These are phyloP conservation scores for Dactylonectria macrodidyma DNA, from an alignment of 2,329 filamentous ascomycete species.

Conservation along the genomic window DNA sequence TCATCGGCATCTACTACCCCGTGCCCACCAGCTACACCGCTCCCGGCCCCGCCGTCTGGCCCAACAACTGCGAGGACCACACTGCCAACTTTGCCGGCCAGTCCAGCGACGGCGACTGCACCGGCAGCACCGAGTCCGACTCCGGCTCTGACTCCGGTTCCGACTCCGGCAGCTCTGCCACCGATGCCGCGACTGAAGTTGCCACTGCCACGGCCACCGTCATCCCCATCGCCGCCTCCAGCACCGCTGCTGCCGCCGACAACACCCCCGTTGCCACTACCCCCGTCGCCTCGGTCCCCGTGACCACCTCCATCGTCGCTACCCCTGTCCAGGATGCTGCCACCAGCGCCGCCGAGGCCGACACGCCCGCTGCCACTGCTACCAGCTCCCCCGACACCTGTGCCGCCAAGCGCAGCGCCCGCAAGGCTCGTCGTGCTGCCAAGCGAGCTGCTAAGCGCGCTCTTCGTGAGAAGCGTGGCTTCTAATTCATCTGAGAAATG, in stretches of 20 bases:
- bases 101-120: constrained; percentile 55
- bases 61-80: constrained; percentile 54
- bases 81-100: constrained; percentile 54
- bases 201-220: constrained; percentile 34
- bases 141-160: constrained; percentile 37
- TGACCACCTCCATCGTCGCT: constrained; percentile 10
- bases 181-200: constrained; percentile 13
- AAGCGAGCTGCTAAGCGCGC: constrained; percentile 31
- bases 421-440: constrained; percentile 34
- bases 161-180: constrained; percentile 26
- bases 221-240: constrained; percentile 29
- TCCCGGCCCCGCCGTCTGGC: constrained; percentile 53
- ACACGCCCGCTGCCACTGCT: constrained; percentile 26
- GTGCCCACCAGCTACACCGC: constrained; percentile 51
- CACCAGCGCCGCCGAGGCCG: constrained; percentile 19
- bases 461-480: neutral
- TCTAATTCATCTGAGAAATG: constrained; percentile 12
- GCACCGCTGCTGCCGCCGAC: constrained; percentile 26
- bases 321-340: constrained; percentile 18
- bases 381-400: constrained; percentile 25
- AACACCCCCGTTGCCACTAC: constrained; percentile 13
- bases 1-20: constrained; percentile 56
- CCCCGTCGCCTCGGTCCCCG: constrained; percentile 18
- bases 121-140: constrained; percentile 45
- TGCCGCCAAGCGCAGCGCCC: constrained; percentile 28